phyloP scores from a whole-genome alignment of 495 filamentous ascomycete species.

The Hyphodiscus hymeniophilus region DNA sequence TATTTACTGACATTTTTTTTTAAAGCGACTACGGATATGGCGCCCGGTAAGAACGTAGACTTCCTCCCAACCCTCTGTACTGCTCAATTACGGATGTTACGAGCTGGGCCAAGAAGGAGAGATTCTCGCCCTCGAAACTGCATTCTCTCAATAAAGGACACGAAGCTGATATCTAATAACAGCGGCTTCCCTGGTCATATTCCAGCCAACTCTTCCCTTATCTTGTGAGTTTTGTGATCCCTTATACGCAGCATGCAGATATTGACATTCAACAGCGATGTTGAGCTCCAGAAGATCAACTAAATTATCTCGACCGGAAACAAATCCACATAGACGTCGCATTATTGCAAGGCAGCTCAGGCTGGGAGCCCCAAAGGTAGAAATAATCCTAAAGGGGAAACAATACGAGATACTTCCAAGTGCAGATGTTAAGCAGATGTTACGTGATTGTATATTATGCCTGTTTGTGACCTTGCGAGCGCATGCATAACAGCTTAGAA shows the following conservation, averaged over 20 bases:
- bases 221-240: slow-evolving; percentile 38
- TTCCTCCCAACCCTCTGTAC: background rate
- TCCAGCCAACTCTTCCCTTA: slow-evolving; percentile 41
- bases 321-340: slow-evolving; percentile 1
- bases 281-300: slow-evolving; percentile 40
- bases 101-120: background rate
- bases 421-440: too few relatives aligned
- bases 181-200: slow-evolving; percentile 64
- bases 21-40: slow-evolving; percentile 77
- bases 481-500: too few relatives aligned
- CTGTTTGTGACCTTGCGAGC: too few relatives aligned
- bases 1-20: slow-evolving; percentile 7
- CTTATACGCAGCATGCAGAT: background rate
- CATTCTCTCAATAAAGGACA: slow-evolving; percentile 3
- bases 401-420: slow-evolving; percentile 8
- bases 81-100: background rate
- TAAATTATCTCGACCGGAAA: slow-evolving; percentile 17
- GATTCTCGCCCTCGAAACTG: slow-evolving; percentile 3
- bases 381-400: slow-evolving; percentile 2
- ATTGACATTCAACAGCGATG: slow-evolving; percentile 32
- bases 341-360: slow-evolving; percentile 1
- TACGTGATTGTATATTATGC: too few relatives aligned
- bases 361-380: background rate
- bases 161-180: slow-evolving; percentile 21
- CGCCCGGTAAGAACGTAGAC: slow-evolving; percentile 42